These are phyloP conservation scores for Penicillium sp. DNA, from an alignment of 2,329 filamentous ascomycete genomes.

Conservation along the genomic window DNA sequence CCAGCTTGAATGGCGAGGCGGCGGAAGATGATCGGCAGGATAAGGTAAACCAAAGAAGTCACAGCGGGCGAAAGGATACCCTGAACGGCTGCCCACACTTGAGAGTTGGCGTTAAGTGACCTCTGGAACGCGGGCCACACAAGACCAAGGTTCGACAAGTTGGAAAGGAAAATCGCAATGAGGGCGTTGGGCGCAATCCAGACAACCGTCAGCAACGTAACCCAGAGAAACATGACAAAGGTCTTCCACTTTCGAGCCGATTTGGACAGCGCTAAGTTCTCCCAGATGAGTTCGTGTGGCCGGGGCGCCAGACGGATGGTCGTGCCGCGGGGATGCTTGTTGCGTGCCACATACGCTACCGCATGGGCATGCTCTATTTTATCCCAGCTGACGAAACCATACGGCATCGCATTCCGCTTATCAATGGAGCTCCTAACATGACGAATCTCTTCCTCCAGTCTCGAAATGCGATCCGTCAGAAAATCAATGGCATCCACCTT, in stretches of 20 bases:
- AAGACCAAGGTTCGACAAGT: constrained; percentile 76
- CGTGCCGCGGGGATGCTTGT: constrained; percentile 79
- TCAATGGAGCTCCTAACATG: constrained; percentile 82
- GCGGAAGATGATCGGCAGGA: constrained; percentile 89
- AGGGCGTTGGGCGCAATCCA: constrained; percentile 94
- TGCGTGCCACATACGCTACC: constrained; percentile 80
- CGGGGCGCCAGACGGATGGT: constrained; percentile 79
- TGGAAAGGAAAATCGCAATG: constrained; percentile 91
- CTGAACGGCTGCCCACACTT: constrained; percentile 84
- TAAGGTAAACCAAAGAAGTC: constrained; percentile 83
- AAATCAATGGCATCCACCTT: constrained; percentile 96
- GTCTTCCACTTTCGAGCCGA: constrained; percentile 72
- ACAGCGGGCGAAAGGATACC: constrained; percentile 88
- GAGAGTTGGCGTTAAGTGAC: constrained; percentile 66
- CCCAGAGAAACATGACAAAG: constrained; percentile 83
- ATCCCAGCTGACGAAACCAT: constrained; percentile 93
- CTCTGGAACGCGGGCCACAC: constrained; percentile 78
- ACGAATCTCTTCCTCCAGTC: constrained; percentile 82
- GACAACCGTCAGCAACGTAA: constrained; percentile 75
- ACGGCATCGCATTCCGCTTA: constrained; percentile 84
- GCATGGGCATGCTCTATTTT: constrained; percentile 85
- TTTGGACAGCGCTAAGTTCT: constrained; percentile 78
- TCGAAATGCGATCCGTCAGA: constrained; percentile 79
- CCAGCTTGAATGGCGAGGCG: constrained; percentile 81
- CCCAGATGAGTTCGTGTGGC: constrained; percentile 94